Base-by-base conservation (phyloP, 257 asterid species). In the Haberlea rhodopensis region DNA sequence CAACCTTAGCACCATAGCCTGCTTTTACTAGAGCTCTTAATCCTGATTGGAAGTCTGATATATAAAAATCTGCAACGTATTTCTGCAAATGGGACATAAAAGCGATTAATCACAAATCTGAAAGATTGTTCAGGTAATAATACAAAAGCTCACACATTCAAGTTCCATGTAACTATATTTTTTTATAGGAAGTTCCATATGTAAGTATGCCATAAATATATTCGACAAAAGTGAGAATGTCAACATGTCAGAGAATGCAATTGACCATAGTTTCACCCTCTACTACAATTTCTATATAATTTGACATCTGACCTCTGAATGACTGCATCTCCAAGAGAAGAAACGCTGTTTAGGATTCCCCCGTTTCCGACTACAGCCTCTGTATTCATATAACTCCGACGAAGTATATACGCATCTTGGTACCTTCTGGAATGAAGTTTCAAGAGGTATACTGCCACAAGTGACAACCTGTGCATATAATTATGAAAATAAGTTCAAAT, bases 361-460 rank as follows among this genome's bases (percentile, higher is more conserved):
- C 32, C 95, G 84, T 71, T 76, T 88, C 45, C 89, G 89, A 13
- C 89, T 83, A 78, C 88, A 90, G 13, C 96, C 90, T 69, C 84
- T 71, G 81, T 86, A 88, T 59, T 94, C 97, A 53, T 80, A 81
- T 80, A 94, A 77, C 63, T 90, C 99, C 1, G 97, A 84, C 63
- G 99, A 84, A 28, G 70, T 87, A 65, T 80, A 90, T 18, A 94
- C 88, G 63, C 99, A 90, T 82, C 99, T 85, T 51, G 86, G 80
- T 53, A 81, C 75, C 82, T 77, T 80, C 82, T 87, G 96, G 71
- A 86, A 94, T 48, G 99, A 90, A 29, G 99, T 81, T 73, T 90
- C 97, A 60, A 94, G 97, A 34, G 99, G 95, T 75, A 90, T 78
- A 76, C 97, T 88, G 37, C 99, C 99, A 79, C 99, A 94, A 22